A percentile compares a stretch with the other conserved stretches of the same genome.
Conservation (phyloP, 768 basidiomycete species). For the Auriculariales sp. region DNA sequence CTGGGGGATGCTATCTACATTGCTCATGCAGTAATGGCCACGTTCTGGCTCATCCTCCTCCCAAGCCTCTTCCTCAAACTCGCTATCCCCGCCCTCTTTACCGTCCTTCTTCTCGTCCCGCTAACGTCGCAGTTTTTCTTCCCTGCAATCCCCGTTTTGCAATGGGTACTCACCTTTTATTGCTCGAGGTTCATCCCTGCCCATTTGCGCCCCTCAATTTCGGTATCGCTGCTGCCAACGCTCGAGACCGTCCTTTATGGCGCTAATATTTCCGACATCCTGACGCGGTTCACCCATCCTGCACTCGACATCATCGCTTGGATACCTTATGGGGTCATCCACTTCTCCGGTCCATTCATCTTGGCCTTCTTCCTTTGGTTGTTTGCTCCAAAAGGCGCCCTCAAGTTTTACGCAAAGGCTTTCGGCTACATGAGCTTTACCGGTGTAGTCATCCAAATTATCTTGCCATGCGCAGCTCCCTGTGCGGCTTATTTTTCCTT, state of each 20-base stretch:
- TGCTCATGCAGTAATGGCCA: conserved; percentile 44
- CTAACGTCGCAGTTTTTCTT: conserved; percentile 83
- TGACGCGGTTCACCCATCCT: conserved; percentile 88
- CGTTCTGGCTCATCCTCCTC: conserved; percentile 66
- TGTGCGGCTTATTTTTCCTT: conserved; percentile 18
- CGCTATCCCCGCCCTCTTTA: conserved; percentile 58
- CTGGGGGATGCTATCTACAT: conserved; percentile 46
- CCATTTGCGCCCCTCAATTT: conserved; percentile 62
- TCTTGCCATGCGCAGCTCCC: conserved; percentile 86
- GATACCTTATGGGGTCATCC: conserved; percentile 92
- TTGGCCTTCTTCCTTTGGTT: conserved; percentile 81
- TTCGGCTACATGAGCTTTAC: conserved; percentile 90
- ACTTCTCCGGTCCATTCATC: conserved; percentile 78
- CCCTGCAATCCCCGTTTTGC: conserved; percentile 74
- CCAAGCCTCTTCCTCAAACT: conserved; percentile 66
- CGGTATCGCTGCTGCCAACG: conserved; percentile 86
- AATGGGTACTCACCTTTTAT: conserved; percentile 79
- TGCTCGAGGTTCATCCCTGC: conserved; percentile 75
- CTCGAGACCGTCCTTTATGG: conserved; percentile 92
- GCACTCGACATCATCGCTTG: conserved; percentile 86
- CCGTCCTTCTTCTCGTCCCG: conserved; percentile 58
- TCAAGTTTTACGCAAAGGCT: conserved; percentile 71
- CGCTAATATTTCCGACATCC: conserved; percentile 93
- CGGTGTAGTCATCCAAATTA: conserved; percentile 77
- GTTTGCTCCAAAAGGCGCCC: conserved; percentile 64